Evolutionary conservation across 2,329 filamentous ascomycete species (phyloP), one percentile per base, ranked within the genome.

Genomic region (Trichoderma simmonsii): DNA sequence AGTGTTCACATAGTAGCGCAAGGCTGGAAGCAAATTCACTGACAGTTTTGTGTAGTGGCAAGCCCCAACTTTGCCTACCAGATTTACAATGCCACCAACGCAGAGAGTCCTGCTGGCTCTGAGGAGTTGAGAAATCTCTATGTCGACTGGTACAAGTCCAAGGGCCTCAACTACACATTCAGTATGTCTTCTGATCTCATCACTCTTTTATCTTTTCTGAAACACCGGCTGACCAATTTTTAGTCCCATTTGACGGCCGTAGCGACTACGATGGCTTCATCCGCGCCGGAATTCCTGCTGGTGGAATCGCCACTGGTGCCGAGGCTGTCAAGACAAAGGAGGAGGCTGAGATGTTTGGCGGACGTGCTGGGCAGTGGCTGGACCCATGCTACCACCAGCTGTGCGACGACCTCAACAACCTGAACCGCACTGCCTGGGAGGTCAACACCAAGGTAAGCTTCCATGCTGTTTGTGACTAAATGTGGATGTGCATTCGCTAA

Each of bases 181-280:
- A 92, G 68, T 71, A 71, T 48, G 68, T 34, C 7, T 24, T 15
- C 12, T 9, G 18, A 14, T 5, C 3, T 5, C 2, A 15, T 3
- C 54, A 14, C n/a, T 6, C 14, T 8, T 24, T 14, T 3, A 2
- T 24, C 5, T 28, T 6, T 12, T 26, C 36, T 3, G n/a, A 12
- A n/a, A 14, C 18, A 15, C 24, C 5, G 6, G 6, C 48, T 71
- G 43, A 71, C 60, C 12, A 7, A 4, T 14, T 26, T 11, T 36
- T 24, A 71, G 68, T 92, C 32, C 87, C 89, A 2, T 95, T 96
- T 75, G 91, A 94, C 76, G 93, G 93, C 7, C 90, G 93, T 72
- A 93, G 90, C 74, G 93, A 96, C 81, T 95, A 95, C 76, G 91
- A 90, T 65, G 91, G 89, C 1, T 95, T 95, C 83, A 91, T 94